Base-by-base conservation (phyloP, 805 yeast species). In the Lachancea nothofagi region DNA sequence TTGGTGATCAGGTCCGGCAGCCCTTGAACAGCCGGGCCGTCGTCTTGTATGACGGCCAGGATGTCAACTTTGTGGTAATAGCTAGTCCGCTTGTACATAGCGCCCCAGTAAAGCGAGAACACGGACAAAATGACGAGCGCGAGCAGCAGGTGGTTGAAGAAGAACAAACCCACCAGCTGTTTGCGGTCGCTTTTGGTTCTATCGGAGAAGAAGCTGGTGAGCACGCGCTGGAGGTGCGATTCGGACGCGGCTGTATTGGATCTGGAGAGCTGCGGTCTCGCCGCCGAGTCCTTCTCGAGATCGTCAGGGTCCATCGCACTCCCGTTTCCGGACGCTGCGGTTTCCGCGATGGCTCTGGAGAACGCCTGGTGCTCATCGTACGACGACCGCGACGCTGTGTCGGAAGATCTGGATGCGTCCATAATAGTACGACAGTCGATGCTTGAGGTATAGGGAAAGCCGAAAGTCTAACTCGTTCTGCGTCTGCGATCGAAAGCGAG, bases 101-200 rank as follows among this genome's bases (percentile, higher is more conserved):
- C 59, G 13, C 70, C 70, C 67, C 69, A 64, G 39, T 63, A 65
- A 2, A 64, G 50, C 6, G 59, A 49, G 14, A 64, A 40, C 10
- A 57, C 50, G 1, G 50, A 28, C 14, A 51, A 38, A 17, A 58
- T 46, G 9, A 59, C 49, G 13, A 53, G 15, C 2, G 53, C 47
- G 8, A 64, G 35, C 7, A 53, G 25, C 2, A 54, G 8, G 36
- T 51, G 45, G 10, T 43, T 47, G 17, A 35, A 10, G 21, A 42
- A 20, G 38, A 49, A 53, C 36, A 33, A 40, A 19, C 12, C 15
- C 4, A 42, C 23, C 1, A 46, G 40, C 13, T 36, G 42, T 12
- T 39, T 42, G n/a, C 52, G 44, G 9, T 44, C 49, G 5, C 21
- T 29, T n/a, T 27, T 27, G 35, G 50, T 15, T 30, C 45, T 41